Evolutionary conservation across 306 rosid genomes (phyloP).

Genomic region (Fragaria ananassa): DNA sequence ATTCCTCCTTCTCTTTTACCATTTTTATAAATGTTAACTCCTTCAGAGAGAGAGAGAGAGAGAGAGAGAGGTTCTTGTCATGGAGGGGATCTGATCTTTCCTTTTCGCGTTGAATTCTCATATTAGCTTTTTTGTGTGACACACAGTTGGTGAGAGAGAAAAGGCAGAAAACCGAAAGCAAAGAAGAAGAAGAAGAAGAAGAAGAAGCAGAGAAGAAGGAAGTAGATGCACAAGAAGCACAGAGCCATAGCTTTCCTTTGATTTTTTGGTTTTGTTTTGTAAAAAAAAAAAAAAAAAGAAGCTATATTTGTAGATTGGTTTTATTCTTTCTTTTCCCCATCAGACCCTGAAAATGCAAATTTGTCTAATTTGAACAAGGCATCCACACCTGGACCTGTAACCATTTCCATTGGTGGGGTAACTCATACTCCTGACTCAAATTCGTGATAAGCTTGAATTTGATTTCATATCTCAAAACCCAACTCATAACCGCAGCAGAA

Average conservation of each 20-base stretch:
- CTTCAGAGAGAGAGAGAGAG: background rate
- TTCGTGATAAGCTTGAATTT: constrained; percentile 21
- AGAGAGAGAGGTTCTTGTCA: constrained; percentile 34
- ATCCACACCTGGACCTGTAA: constrained; percentile 38
- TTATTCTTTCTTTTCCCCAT: background rate
- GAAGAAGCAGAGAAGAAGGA: background rate
- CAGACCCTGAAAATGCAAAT: constrained; percentile 42
- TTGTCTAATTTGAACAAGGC: constrained; percentile 53
- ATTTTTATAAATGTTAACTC: constrained; percentile 4
- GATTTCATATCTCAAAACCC: background rate
- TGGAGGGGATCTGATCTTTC: constrained; percentile 49
- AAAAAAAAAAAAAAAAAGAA: constrained; percentile 10
- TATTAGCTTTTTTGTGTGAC: constrained; percentile 23
- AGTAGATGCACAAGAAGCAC: background rate
- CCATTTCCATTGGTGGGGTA: constrained; percentile 26
- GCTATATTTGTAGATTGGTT: constrained; percentile 37
- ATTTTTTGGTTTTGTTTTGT: constrained; percentile 44
- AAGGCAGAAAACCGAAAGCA: background rate
- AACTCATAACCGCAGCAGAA: background rate
- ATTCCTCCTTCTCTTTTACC: background rate
- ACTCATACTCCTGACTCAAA: background rate
- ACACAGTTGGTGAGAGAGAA: constrained; percentile 19
- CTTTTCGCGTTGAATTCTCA: constrained; percentile 71
- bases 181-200: background rate
- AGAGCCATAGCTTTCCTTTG: constrained; percentile 36